Evolutionary conservation across 2,329 filamentous ascomycete species (phyloP).

Genomic region (Scedosporium minutisporum): DNA sequence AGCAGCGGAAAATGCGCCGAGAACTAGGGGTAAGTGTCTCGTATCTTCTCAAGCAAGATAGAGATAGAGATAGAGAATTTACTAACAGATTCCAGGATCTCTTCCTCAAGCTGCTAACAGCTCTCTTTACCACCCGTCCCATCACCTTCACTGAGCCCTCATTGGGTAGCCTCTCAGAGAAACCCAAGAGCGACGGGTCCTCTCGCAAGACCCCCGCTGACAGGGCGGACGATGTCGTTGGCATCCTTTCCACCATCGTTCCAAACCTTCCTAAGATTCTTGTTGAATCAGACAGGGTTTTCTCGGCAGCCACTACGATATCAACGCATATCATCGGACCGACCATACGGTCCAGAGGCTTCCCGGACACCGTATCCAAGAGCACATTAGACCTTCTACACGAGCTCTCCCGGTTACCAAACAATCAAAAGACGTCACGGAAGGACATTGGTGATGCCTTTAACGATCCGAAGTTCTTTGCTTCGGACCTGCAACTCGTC

Average conservation of each 20-base stretch:
- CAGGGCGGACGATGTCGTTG: slow-evolving; percentile 65
- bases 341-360: slow-evolving; percentile 71
- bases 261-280: slow-evolving; percentile 75
- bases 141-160: slow-evolving; percentile 57
- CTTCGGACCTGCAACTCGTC: slow-evolving; percentile 55
- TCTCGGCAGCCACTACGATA: slow-evolving; percentile 68
- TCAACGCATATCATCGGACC: slow-evolving; percentile 77
- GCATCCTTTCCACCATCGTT: slow-evolving; percentile 68
- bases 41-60: background rate
- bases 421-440: slow-evolving; percentile 82
- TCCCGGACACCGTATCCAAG: slow-evolving; percentile 73
- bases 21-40: slow-evolving; percentile 65
- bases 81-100: slow-evolving; percentile 55
- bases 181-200: slow-evolving; percentile 18
- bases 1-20: slow-evolving; percentile 82
- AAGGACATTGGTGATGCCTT: slow-evolving; percentile 89
- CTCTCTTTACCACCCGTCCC: slow-evolving; percentile 87
- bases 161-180: slow-evolving; percentile 26
- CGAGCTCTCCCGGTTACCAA: slow-evolving; percentile 66
- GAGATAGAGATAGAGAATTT: background rate
- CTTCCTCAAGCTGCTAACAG: slow-evolving; percentile 76
- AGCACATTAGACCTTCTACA: slow-evolving; percentile 64
- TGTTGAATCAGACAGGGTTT: slow-evolving; percentile 74
- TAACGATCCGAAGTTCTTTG: slow-evolving; percentile 80
- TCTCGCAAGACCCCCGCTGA: slow-evolving; percentile 26